Evolutionary conservation across 805 yeast species (phyloP), one percentile per base, ranked within the genome.

Genomic region (Lipomyces oligophaga): DNA sequence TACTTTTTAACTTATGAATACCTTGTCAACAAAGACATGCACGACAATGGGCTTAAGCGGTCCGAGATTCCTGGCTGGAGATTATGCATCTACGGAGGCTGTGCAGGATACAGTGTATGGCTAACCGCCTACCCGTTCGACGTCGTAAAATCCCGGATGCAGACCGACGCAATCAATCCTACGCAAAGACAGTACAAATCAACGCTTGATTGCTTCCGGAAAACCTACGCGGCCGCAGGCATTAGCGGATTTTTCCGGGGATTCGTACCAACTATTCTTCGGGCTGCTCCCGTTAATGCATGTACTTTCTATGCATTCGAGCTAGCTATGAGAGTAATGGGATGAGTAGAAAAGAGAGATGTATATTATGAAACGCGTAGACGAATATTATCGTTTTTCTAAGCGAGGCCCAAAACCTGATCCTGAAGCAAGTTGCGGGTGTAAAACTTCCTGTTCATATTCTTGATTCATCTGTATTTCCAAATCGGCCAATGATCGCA

Each of bases 281-380:
- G 99, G 69, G 97, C 99, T 40, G 95, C 96, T 2, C 98, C 98
- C 0, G 98, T 94, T 3, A 94, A 93, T 64, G 99, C 96, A 34
- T 95, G 94, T 25, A 94, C 98, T 0, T 93, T 93, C 68, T 83
- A 87, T 35, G 88, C 94, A 2, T 93, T 93, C 64, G 99, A 93
- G 67, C 67, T 83, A 41, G 85, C 96, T 3, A 83, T 89, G 84
- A 79, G 95, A 68, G 53, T 50, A 8, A 45, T 58, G 47, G 54
- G 58, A 20, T 58, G 35, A 25, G 33, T 5, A 15, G 10, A n/a
- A 33, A 19, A 15, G 13, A 33, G 5, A 10, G 6, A 31, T 7
- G 15, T 31, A 31, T 19, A 7, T 31, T 31, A 7, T 7, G 6
- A 31, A 31, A 13, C n/a, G n/a, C n/a, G n/a, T n/a, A n/a, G n/a